Evolutionary conservation across 2,329 filamentous ascomycete species (phyloP).

Genomic region (Bertia moriformis): DNA sequence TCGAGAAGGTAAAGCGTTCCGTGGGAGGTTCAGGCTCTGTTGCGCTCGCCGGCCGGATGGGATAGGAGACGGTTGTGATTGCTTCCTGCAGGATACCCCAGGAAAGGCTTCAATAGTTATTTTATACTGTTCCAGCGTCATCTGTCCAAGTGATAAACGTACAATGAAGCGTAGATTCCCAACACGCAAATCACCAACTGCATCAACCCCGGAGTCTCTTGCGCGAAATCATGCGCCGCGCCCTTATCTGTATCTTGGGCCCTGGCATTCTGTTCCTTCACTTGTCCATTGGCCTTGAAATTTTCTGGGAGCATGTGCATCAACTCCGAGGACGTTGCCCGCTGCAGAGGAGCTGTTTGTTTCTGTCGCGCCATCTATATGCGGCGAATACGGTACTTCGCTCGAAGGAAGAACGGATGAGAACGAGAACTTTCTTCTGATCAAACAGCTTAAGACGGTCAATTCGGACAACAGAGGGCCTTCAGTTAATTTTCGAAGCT

Average conservation of each 20-base stretch:
- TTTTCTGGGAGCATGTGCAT: slow-evolving; percentile 18
- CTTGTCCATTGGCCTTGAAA: slow-evolving; percentile 15
- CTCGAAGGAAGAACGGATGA: background rate
- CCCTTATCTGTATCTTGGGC: slow-evolving; percentile 2
- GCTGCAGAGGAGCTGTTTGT: slow-evolving; percentile 26
- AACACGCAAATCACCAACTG: slow-evolving; percentile 44
- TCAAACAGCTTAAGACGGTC: too few relatives aligned
- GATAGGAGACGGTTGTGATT: slow-evolving; percentile 49
- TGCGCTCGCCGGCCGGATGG: slow-evolving; percentile 23
- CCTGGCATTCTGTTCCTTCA: slow-evolving; percentile 1
- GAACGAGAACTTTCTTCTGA: too few relatives aligned
- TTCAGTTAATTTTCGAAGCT: too few relatives aligned
- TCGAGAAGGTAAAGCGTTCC: slow-evolving; percentile 45
- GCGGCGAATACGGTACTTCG: background rate
- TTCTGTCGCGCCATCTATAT: slow-evolving; percentile 28
- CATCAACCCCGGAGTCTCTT: slow-evolving; percentile 22
- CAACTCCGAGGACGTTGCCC: slow-evolving; percentile 24
- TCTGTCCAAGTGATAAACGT: slow-evolving; percentile 8
- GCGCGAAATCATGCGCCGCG: slow-evolving; percentile 10
- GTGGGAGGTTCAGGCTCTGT: slow-evolving; percentile 17
- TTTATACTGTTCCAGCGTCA: background rate
- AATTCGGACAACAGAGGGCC: too few relatives aligned
- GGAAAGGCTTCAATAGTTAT: slow-evolving; percentile 28
- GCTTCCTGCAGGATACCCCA: slow-evolving; percentile 55
- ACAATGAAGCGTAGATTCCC: slow-evolving; percentile 55